phyloP scores from a whole-genome alignment of 2,329 filamentous ascomycete genomes.

The Colletotrichum sp. region DNA sequence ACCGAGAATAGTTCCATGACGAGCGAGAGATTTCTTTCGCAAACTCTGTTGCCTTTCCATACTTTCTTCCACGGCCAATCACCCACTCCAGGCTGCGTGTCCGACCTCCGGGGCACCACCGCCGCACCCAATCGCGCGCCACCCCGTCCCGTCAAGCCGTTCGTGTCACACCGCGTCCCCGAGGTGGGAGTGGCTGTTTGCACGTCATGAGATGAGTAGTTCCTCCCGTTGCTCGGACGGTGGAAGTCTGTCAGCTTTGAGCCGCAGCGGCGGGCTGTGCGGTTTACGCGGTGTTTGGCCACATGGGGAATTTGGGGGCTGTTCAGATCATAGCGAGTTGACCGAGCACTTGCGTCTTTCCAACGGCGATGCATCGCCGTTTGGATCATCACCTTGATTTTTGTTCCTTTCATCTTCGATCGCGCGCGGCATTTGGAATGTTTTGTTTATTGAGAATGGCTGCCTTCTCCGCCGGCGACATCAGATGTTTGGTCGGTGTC shows the following conservation, averaged over 20 bases:
- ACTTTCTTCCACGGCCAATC: background rate
- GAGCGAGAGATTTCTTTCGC: background rate
- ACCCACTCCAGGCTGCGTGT: background rate
- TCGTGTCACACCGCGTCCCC: background rate
- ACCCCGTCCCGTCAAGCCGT: background rate
- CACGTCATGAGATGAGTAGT: conserved; percentile 12
- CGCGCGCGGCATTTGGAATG: background rate
- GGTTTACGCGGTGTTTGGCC: background rate
- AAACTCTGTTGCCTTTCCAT: background rate
- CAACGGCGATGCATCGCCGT: conserved; percentile 2
- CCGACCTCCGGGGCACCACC: background rate
- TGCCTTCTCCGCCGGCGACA: background rate
- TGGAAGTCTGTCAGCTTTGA: background rate
- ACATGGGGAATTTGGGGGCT: background rate
- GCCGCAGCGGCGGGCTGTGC: background rate
- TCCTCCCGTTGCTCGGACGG: background rate
- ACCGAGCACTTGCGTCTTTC: background rate
- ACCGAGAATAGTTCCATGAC: background rate
- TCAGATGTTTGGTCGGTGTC: background rate
- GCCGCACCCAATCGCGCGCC: background rate
- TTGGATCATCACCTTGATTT: background rate
- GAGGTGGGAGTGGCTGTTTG: background rate
- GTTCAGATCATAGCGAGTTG: background rate
- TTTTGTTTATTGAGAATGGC: background rate
- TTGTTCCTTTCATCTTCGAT: background rate